phyloP scores from a whole-genome alignment of 257 asterid species.

The Scutellaria galericulata region DNA sequence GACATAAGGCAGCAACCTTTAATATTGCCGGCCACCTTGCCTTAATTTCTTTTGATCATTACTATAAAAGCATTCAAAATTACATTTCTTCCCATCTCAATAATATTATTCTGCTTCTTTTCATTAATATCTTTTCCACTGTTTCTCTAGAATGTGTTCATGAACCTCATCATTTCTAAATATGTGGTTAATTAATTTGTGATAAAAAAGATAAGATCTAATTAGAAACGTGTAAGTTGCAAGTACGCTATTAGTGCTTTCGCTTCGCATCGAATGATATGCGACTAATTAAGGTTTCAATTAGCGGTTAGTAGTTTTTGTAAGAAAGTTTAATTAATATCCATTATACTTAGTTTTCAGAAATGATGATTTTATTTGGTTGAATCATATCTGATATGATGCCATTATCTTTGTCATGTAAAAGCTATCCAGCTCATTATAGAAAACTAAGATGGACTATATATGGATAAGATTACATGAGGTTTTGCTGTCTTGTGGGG shows the following conservation, averaged over 20 bases:
- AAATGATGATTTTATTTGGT: background rate
- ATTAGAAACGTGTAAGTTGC: background rate
- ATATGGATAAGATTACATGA: constrained; percentile 35
- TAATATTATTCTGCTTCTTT: background rate
- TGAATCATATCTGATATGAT: constrained; percentile 2
- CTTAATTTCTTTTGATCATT: constrained; percentile 25
- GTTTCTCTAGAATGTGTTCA: constrained; percentile 28
- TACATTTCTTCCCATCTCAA: background rate
- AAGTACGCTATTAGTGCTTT: constrained; percentile 18
- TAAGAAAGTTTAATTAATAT: no score
- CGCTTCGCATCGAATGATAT: constrained; percentile 10
- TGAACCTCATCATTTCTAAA: constrained; percentile 23
- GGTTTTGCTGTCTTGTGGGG: background rate
- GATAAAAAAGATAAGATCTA: background rate
- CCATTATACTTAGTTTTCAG: background rate
- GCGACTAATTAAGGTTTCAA: background rate
- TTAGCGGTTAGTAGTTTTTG: no score
- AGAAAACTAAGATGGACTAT: constrained; percentile 13
- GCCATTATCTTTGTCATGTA: constrained; percentile 14
- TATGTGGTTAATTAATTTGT: background rate
- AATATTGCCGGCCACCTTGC: constrained; percentile 48
- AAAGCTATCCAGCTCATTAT: constrained; percentile 17
- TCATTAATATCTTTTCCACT: background rate
- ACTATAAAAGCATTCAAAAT: constrained; percentile 31
- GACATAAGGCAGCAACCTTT: constrained; percentile 42